Conservation (phyloP, 2,329 filamentous ascomycete genomes). For the Diaporthe sp. region DNA sequence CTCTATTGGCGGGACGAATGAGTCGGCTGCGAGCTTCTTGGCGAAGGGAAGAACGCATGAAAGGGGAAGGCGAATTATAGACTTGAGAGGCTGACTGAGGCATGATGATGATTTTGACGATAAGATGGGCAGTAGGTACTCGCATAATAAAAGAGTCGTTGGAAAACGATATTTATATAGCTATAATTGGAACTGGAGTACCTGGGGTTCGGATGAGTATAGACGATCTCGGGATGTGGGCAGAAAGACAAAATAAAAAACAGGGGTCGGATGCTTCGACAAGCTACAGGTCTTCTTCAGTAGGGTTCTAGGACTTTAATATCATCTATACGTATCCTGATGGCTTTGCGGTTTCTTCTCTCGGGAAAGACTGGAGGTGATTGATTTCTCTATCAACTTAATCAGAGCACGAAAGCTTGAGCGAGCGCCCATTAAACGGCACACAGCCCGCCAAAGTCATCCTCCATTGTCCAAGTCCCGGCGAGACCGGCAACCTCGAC, state of each 20-base stretch:
- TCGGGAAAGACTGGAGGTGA: neutral
- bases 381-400: neutral
- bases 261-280: neutral
- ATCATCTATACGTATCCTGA: neutral
- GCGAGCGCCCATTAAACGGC: slow-evolving; percentile 54
- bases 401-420: too few relatives aligned
- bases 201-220: neutral
- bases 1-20: slow-evolving; percentile 11
- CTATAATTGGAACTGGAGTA: neutral
- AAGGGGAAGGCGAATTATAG: neutral
- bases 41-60: neutral
- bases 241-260: neutral
- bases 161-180: neutral
- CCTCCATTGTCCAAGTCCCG: slow-evolving; percentile 90
- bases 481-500: slow-evolving; percentile 76
- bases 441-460: slow-evolving; percentile 77
- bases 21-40: slow-evolving; percentile 14
- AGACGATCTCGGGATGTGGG: neutral
- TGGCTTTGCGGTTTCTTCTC: accelerated
- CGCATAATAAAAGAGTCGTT: neutral
- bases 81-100: too few relatives aligned
- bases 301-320: too few relatives aligned
- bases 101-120: neutral
- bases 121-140: too few relatives aligned
- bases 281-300: too few relatives aligned